These are phyloP conservation scores for Abelmoschus esculentus DNA, from an alignment of 345 rosid genomes.

Conservation along the genomic window DNA sequence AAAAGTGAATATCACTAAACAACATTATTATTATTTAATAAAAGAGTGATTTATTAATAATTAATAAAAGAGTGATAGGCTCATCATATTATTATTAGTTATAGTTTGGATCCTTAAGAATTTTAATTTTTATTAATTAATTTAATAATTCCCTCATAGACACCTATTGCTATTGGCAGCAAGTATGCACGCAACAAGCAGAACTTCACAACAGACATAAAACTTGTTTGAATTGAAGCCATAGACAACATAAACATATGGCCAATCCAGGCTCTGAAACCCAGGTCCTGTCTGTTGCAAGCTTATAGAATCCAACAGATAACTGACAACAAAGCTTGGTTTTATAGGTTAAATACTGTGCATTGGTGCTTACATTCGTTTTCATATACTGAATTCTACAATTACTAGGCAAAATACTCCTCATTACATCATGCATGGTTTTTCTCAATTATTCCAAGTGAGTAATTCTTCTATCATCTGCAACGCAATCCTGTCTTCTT, in stretches of 20 bases:
- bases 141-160: too few relatives aligned
- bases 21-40: too few relatives aligned
- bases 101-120: too few relatives aligned
- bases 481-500: conserved; percentile 53
- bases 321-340: neutral
- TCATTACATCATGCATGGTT: neutral
- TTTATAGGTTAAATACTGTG: neutral
- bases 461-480: conserved; percentile 79
- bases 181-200: neutral
- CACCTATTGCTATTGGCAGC: neutral
- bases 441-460: conserved; percentile 28
- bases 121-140: too few relatives aligned
- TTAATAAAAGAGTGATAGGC: too few relatives aligned
- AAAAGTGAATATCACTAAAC: too few relatives aligned
- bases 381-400: neutral
- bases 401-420: too few relatives aligned
- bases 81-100: too few relatives aligned
- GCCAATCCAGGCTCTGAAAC: neutral
- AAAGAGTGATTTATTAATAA: too few relatives aligned
- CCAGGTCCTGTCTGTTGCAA: too few relatives aligned
- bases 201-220: neutral
- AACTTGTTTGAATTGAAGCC: neutral
- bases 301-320: neutral
- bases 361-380: neutral
- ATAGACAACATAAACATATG: neutral